Percentiles rank a stretch among this genome's conserved stretches.
Evolutionary conservation across 371 early-diverging fungal species (phyloP).

Genomic region (Mortierella sp.): DNA sequence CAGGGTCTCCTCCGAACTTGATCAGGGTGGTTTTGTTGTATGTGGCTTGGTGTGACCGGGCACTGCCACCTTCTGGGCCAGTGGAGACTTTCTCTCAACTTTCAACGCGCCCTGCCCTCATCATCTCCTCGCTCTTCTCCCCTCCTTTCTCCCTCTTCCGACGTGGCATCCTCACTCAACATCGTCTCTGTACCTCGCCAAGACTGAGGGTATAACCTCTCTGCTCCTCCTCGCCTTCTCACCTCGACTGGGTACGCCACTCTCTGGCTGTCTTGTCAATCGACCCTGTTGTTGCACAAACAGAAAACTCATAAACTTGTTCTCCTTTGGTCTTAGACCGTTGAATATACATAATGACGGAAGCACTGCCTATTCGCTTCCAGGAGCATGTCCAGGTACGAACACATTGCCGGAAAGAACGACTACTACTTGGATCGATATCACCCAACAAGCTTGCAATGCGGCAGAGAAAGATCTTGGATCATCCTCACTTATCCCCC

Average conservation of each 20-base stretch:
- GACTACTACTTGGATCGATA: too few relatives aligned
- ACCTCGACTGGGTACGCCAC: conserved; percentile 2
- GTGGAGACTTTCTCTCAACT: background rate
- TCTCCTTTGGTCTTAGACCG: background rate
- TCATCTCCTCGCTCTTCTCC: conserved; percentile 4
- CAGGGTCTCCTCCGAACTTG: background rate
- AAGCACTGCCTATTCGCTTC: conserved; percentile 83
- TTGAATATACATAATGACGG: conserved; percentile 63
- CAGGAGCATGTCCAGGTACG: conserved; percentile 96
- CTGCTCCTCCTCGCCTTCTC: background rate
- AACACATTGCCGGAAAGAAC: background rate
- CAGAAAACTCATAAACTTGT: background rate
- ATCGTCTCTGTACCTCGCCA: background rate
- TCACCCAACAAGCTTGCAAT: background rate
- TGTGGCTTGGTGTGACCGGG: background rate
- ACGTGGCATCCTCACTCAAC: background rate
- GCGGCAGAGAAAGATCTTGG: too few relatives aligned
- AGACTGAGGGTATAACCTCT: conserved; percentile 15
- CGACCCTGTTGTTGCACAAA: background rate
- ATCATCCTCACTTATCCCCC: too few relatives aligned
- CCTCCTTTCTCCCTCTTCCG: background rate
- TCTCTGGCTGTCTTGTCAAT: too few relatives aligned
- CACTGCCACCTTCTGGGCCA: background rate
- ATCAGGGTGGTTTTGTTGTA: background rate
- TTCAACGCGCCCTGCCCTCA: background rate